A percentile compares a stretch with the other conserved stretches of the same genome.
Conservation (phyloP, 192 early-diverging fungal species). For the Linnemannia hyalina region DNA sequence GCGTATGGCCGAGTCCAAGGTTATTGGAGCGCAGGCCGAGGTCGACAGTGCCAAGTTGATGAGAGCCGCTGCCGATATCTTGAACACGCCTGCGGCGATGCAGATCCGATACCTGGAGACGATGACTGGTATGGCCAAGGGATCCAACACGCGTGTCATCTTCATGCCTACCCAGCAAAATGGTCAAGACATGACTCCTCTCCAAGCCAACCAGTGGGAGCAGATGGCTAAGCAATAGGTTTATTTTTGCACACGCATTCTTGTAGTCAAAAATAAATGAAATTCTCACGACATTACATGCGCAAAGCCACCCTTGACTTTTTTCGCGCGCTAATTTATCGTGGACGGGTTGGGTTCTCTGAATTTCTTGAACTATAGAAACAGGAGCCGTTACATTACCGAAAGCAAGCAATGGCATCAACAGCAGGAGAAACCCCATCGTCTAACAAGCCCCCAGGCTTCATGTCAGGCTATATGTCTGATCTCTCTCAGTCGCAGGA, state of each 20-base stretch:
- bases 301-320: not conserved
- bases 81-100: constrained; percentile 83
- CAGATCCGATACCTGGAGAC: constrained; percentile 94
- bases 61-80: constrained; percentile 90
- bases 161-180: constrained; percentile 66
- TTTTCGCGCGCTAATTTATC: not conserved
- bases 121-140: constrained; percentile 77
- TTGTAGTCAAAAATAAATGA: not conserved
- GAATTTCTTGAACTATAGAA: not conserved
- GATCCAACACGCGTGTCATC: constrained; percentile 77
- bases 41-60: constrained; percentile 92
- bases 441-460: constrained; percentile 26
- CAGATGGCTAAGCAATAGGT: constrained; percentile 21
- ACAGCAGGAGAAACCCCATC: constrained; percentile 21
- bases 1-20: constrained; percentile 89
- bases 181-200: constrained; percentile 18
- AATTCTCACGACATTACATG: not conserved
- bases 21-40: constrained; percentile 88
- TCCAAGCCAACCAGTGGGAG: constrained; percentile 32
- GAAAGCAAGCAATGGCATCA: constrained; percentile 14
- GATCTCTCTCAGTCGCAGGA: constrained; percentile 47
- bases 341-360: no score
- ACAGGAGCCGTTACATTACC: not conserved
- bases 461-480: constrained; percentile 55
- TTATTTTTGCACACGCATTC: not conserved